These are phyloP conservation scores for Penicillium mononematosum DNA, from an alignment of 495 filamentous ascomycete species.

Conservation along the genomic window DNA sequence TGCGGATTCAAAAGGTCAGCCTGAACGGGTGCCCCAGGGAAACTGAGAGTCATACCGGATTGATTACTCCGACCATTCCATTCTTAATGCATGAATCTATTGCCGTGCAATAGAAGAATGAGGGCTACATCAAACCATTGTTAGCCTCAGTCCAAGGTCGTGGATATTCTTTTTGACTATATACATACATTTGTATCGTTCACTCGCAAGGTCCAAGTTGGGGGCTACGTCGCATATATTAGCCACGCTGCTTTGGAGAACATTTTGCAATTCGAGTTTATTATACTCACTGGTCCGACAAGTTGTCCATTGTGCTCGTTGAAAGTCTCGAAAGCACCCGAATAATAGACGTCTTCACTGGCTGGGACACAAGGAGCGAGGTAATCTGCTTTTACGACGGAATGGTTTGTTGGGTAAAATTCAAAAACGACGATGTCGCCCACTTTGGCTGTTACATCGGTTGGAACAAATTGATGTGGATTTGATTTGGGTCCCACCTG, in stretches of 20 bases:
- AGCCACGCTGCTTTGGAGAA: not conserved
- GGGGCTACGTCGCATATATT: slow-evolving; percentile 19
- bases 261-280: not conserved
- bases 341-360: slow-evolving; percentile 42
- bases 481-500: slow-evolving; percentile 46
- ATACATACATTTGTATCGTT: slow-evolving; percentile 37
- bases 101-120: slow-evolving; percentile 44
- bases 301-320: slow-evolving; percentile 30
- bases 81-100: slow-evolving; percentile 40
- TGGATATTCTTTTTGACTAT: not conserved
- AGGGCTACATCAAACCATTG: slow-evolving; percentile 23
- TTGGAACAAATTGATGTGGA: slow-evolving; percentile 52
- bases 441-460: slow-evolving; percentile 48
- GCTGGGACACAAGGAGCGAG: slow-evolving; percentile 55
- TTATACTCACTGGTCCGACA: slow-evolving; percentile 29
- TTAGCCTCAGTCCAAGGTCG: not conserved
- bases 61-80: slow-evolving; percentile 47
- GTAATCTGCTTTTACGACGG: slow-evolving; percentile 59
- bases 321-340: slow-evolving; percentile 34
- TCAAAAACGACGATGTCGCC: slow-evolving; percentile 59
- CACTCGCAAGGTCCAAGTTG: slow-evolving; percentile 37
- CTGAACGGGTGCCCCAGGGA: not conserved
- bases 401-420: slow-evolving; percentile 64
- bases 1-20: slow-evolving; percentile 11
- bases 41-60: slow-evolving; percentile 28